phyloP scores from a whole-genome alignment of 2,329 filamentous ascomycete genomes.

The Pseudocercospora musae region DNA sequence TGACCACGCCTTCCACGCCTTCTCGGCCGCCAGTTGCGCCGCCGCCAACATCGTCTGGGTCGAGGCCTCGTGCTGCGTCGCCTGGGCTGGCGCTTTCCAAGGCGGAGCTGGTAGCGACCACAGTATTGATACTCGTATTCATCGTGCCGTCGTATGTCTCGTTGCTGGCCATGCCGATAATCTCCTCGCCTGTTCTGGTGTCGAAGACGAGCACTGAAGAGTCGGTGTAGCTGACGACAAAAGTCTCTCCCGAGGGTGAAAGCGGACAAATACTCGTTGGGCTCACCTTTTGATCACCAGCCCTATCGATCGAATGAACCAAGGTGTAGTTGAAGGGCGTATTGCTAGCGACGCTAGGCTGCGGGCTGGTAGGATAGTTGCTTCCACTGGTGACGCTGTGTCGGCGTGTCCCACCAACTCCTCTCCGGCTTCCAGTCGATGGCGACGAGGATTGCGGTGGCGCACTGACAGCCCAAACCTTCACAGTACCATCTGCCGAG shows the following conservation, averaged over 20 bases:
- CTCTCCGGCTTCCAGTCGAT: slow-evolving; percentile 67
- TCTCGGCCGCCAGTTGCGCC: slow-evolving; percentile 79
- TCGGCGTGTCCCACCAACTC: slow-evolving; percentile 70
- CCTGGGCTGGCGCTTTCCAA: slow-evolving; percentile 62
- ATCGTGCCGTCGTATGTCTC: slow-evolving; percentile 90
- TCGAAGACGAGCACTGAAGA: slow-evolving; percentile 89
- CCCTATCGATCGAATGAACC: slow-evolving; percentile 76
- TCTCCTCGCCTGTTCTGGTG: slow-evolving; percentile 84
- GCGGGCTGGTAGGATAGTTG: slow-evolving; percentile 84
- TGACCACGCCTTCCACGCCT: slow-evolving; percentile 82
- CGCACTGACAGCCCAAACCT: slow-evolving; percentile 90
- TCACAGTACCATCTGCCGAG: slow-evolving; percentile 83
- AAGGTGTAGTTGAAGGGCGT: slow-evolving; percentile 86
- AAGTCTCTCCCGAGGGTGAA: slow-evolving; percentile 76
- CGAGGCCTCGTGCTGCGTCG: slow-evolving; percentile 60
- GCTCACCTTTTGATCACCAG: slow-evolving; percentile 54
- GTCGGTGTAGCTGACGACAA: slow-evolving; percentile 90
- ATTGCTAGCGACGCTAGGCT: slow-evolving; percentile 78
- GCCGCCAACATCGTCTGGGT: slow-evolving; percentile 70
- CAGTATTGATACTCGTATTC: slow-evolving; percentile 80
- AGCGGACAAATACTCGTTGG: slow-evolving; percentile 92
- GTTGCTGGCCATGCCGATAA: slow-evolving; percentile 86
- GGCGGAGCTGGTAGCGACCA: slow-evolving; percentile 75
- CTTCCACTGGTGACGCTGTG: slow-evolving; percentile 94
- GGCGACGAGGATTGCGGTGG: slow-evolving; percentile 83